These are phyloP conservation scores for Sphaerosporella brunnea DNA, from an alignment of 495 filamentous ascomycete species.

Conservation along the genomic window DNA sequence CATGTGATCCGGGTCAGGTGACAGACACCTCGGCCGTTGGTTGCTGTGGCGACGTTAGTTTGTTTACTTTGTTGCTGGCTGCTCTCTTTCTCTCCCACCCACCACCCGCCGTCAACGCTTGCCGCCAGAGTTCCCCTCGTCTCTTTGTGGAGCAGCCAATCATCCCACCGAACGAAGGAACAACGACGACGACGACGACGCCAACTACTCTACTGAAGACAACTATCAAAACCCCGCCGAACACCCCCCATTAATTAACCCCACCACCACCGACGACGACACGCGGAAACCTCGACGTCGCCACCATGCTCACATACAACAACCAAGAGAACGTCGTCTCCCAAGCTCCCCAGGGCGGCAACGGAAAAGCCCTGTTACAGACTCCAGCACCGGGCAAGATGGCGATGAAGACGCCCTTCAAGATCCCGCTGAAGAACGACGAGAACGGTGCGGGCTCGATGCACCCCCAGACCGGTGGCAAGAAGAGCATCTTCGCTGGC, in stretches of 20 bases:
- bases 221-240: no score
- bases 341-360: conserved; percentile 51
- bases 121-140: no score
- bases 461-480: conserved; percentile 38
- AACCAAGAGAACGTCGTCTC: conserved; percentile 81
- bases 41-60: neutral
- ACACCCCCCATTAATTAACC: no score
- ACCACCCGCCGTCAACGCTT: no score
- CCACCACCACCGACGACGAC: neutral
- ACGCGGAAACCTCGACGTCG: no score
- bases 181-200: no score
- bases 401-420: conserved; percentile 70
- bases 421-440: conserved; percentile 65
- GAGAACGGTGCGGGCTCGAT: conserved; percentile 46
- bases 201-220: no score
- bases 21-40: no score
- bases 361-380: conserved; percentile 50
- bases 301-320: conserved; percentile 41
- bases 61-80: neutral
- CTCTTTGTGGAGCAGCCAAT: no score
- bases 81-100: no score
- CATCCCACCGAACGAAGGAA: no score
- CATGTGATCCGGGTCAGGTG: no score
- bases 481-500: conserved; percentile 41
- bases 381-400: conserved; percentile 53